phyloP scores from a whole-genome alignment of 768 basidiomycete genomes.

The Tricholoma furcatifolium region DNA sequence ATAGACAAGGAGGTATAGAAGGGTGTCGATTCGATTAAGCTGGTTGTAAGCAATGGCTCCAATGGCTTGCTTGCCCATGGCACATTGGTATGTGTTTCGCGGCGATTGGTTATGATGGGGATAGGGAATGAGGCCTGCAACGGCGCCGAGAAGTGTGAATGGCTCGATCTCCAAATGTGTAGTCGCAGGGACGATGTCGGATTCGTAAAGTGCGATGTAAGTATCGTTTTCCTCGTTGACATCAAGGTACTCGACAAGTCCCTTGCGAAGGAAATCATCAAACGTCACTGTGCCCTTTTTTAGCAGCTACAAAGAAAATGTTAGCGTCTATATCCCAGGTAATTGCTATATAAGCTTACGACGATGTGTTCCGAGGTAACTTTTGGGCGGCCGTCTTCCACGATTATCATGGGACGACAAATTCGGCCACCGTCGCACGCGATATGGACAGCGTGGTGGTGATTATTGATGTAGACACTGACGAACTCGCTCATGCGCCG shows the following conservation, averaged over 20 bases:
- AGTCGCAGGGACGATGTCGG: constrained; percentile 74
- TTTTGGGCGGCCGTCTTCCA: constrained; percentile 74
- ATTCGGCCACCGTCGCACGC: constrained; percentile 97
- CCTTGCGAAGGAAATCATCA: constrained; percentile 90
- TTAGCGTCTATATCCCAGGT: constrained; percentile 4
- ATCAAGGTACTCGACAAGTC: constrained; percentile 96
- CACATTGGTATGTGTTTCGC: constrained; percentile 98
- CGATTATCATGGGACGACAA: constrained; percentile 96
- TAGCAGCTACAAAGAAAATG: constrained; percentile 52
- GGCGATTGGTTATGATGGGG: constrained; percentile 99
- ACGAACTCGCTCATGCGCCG: constrained; percentile 95
- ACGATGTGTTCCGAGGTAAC: constrained; percentile 79
- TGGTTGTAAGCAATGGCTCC: constrained; percentile 99
- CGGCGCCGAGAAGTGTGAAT: constrained; percentile 95
- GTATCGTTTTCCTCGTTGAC: constrained; percentile 99
- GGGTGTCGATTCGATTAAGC: constrained; percentile 94
- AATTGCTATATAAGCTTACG: constrained; percentile 41
- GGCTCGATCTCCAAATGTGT: constrained; percentile 99
- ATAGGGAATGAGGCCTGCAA: constrained; percentile 97
- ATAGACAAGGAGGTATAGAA: constrained; percentile 96
- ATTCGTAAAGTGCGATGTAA: constrained; percentile 92
- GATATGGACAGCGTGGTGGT: constrained; percentile 93
- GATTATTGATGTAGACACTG: constrained; percentile 92
- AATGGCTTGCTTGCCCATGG: constrained; percentile 99
- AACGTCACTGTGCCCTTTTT: constrained; percentile 80